Conservation (phyloP, 2,329 filamentous ascomycete genomes). For the Keithomyces neogunnii region DNA sequence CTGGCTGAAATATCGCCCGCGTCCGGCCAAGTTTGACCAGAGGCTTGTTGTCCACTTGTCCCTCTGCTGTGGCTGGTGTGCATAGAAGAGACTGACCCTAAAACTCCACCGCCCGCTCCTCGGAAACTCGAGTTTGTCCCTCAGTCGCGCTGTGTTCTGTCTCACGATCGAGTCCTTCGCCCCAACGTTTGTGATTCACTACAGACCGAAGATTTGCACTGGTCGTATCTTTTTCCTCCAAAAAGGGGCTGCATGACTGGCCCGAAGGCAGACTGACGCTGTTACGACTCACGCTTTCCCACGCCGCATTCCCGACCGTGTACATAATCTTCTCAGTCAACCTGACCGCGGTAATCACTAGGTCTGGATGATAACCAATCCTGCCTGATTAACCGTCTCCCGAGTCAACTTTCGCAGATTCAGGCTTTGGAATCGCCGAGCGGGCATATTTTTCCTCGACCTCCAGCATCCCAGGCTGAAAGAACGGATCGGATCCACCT, state of each 20-base stretch:
- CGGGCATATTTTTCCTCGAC: neutral
- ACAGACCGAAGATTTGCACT: neutral
- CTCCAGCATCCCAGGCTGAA: conserved; percentile 2
- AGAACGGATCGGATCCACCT: conserved; percentile 8
- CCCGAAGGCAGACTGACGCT: neutral
- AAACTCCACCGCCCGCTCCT: neutral
- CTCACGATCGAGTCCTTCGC: neutral
- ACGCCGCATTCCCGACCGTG: neutral
- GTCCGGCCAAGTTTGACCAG: neutral
- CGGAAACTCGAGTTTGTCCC: conserved; percentile 1
- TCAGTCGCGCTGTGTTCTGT: neutral
- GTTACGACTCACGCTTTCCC: neutral
- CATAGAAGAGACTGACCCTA: neutral
- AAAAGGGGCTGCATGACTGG: neutral
- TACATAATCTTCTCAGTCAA: neutral
- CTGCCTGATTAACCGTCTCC: neutral
- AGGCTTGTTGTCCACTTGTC: neutral
- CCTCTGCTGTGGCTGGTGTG: neutral
- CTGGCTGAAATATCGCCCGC: neutral
- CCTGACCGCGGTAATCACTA: neutral
- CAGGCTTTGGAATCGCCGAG: neutral
- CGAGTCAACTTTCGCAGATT: neutral
- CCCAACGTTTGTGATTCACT: neutral
- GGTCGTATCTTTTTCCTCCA: neutral
- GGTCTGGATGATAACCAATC: neutral